These are phyloP conservation scores for Discostella stelligera DNA, from an alignment of 352 stramenopile species.

Conservation along the genomic window DNA sequence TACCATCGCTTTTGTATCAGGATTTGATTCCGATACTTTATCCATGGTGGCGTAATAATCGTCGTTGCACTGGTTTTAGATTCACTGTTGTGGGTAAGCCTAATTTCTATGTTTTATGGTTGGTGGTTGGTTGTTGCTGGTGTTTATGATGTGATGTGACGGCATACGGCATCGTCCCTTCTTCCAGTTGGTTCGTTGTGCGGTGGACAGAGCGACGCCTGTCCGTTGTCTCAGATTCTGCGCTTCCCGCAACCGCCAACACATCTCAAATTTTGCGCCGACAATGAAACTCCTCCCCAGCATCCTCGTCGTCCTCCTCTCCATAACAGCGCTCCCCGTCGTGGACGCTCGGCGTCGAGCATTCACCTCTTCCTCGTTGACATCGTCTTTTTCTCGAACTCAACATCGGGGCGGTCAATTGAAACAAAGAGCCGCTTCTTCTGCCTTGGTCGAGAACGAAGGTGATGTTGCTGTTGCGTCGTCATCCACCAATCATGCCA, in stretches of 20 bases:
- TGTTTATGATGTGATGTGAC: too few species aligned
- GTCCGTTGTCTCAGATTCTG: not conserved
- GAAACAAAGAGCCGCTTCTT: not conserved
- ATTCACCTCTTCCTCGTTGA: conserved; percentile 6
- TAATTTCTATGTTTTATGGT: too few species aligned
- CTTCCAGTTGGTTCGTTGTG: too few species aligned
- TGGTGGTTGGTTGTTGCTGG: too few species aligned
- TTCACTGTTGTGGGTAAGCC: too few species aligned
- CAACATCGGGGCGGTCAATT: not conserved
- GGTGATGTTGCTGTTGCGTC: not conserved
- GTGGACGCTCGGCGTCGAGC: conserved; percentile 10
- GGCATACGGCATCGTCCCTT: too few species aligned
- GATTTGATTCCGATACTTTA: not conserved
- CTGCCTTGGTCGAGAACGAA: conserved; percentile 1
- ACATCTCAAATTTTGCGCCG: not conserved
- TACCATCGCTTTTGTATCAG: conserved; percentile 12
- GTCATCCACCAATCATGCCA: conserved; percentile 6
- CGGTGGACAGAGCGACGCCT: too few species aligned
- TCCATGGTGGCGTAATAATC: not conserved
- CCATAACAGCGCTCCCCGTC: conserved; percentile 15
- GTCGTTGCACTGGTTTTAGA: too few species aligned
- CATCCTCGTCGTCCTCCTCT: conserved; percentile 37
- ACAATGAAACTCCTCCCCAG: conserved; percentile 39
- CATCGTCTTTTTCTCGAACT: not conserved
- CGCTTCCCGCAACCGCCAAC: not conserved